Base-by-base conservation (phyloP, 352 stramenopile genomes). In the Phytophthora melonis region DNA sequence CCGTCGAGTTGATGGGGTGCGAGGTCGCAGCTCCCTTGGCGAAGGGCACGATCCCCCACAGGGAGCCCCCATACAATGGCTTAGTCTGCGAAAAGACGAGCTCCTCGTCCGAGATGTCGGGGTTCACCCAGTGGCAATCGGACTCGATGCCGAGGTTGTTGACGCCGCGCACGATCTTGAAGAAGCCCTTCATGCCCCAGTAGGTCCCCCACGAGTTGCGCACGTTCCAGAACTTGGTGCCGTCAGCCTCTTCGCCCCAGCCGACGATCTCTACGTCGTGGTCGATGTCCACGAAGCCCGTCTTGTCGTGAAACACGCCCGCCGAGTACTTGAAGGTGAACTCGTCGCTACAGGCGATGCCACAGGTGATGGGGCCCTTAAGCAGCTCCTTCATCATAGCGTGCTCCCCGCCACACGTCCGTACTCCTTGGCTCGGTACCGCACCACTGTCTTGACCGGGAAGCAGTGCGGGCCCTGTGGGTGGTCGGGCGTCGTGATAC, bases 151-250 rank as follows among this genome's bases (percentile, higher is more conserved):
- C 91, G 9, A 98, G 76, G 70, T 98, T 97, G 92, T 98, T 98
- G 21, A 85, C 90, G 21, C 96, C 96, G 11, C 91, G 87, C 32
- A 97, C 82, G 68, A 99, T 94, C 71, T 97, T 93, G 81, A 99
- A 98, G 74, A 97, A 99, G 47, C 97, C 98, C 63, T 98, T 97
- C 89, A 99, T 97, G 25, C 97, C 97, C 97, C 96, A 99, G 72
- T 93, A 94, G 9, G 82, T 94, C 47, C 97, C 97, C 95, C 98
- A 89, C 70, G 93, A 93, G 91, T 99, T 98, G 64, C 97, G 94
- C 32, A 98, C 85, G 81, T 99, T 96, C 97, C 97, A 99, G 83
- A 98, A 99, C 81, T 98, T 97, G 70, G 94, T 75, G 65, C 93
- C 83, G 62, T 97, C 43, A 16, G 43, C 80, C 49, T 93, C 86